phyloP scores from a whole-genome alignment of 257 asterid genomes.

The Rubia yunnanensis region DNA sequence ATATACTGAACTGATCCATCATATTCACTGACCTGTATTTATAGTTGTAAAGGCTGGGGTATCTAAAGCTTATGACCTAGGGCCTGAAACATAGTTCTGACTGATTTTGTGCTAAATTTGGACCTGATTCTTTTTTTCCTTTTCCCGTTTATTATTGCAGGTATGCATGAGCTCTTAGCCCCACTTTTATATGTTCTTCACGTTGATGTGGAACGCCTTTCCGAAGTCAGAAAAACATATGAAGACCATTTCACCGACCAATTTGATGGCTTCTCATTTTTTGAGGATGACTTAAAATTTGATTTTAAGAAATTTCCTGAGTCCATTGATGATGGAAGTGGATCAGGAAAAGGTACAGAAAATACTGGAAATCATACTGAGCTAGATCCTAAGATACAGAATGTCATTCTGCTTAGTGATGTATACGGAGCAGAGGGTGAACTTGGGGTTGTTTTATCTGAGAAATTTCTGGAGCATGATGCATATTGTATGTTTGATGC shows the following conservation, averaged over 20 bases:
- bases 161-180: conserved; percentile 93
- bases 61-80: no score
- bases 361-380: conserved; percentile 37
- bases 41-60: background rate
- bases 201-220: conserved; percentile 56
- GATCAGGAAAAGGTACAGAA: conserved; percentile 25
- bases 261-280: conserved; percentile 73
- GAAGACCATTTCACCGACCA: conserved; percentile 74
- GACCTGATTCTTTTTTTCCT: conserved; percentile 17
- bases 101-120: background rate
- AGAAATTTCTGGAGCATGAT: conserved; percentile 86
- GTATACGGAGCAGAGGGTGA: conserved; percentile 96
- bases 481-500: conserved; percentile 87
- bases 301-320: conserved; percentile 74
- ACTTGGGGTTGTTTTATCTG: conserved; percentile 75
- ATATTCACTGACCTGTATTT: background rate
- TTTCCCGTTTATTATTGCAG: conserved; percentile 27
- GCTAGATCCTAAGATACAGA: conserved; percentile 60
- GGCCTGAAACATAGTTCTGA: no score
- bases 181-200: conserved; percentile 79
- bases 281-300: conserved; percentile 54
- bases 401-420: conserved; percentile 58
- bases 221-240: conserved; percentile 56
- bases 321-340: conserved; percentile 30
- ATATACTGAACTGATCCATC: background rate